Evolutionary conservation across 768 basidiomycete species (phyloP), one percentile per base, ranked within the genome.

Genomic region (Hypsizygus marmoreus): DNA sequence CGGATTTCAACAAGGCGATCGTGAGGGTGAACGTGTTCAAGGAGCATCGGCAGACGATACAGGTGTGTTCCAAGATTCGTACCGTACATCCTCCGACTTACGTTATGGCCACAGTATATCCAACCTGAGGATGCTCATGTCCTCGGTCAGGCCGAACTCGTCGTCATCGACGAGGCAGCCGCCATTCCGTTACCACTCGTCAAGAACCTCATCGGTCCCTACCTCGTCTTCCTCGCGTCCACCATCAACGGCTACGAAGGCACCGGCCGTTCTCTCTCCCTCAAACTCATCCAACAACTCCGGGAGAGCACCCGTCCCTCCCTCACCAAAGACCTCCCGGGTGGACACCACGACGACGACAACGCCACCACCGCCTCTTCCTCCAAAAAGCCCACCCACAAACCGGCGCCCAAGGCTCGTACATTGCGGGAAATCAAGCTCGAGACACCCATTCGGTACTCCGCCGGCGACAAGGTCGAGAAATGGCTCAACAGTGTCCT

Each of bases 221-320:
- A 98, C 69, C 88, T 98, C 26, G 94, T 98, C 40, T 98, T 98
- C 75, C 86, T 98, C 77, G 91, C 97, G 1, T 97, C 94, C n/a
- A 99, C 97, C 1, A 94, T 99, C 70, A 98, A 97, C 63, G 97
- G 97, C 30, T 99, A 99, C 67, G 97, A 98, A 76, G 97, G 97
- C 20, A 98, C 97, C 0, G 97, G 97, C n/a, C 90, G 97, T 20
- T 97, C 95, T 1, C 82, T 99, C 37, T 97, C 94, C 36, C 86
- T 99, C 50, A 99, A 99, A 67, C 88, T 99, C 46, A 88, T 99
- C 53, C 91, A 98, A 65, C 94, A 97, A 64, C 82, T 98, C 3
- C 88, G 97, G 28, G 97, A 98, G 64, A 87, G 83, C 64, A 90
- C 91, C 0, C 79, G 89, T 3, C 84, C 91, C 0, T 85, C 88